A percentile compares a stretch with the other conserved stretches of the same genome.
phyloP scores from a whole-genome alignment of 176 grass and related monocot genomes.

The Carex myosuroides region DNA sequence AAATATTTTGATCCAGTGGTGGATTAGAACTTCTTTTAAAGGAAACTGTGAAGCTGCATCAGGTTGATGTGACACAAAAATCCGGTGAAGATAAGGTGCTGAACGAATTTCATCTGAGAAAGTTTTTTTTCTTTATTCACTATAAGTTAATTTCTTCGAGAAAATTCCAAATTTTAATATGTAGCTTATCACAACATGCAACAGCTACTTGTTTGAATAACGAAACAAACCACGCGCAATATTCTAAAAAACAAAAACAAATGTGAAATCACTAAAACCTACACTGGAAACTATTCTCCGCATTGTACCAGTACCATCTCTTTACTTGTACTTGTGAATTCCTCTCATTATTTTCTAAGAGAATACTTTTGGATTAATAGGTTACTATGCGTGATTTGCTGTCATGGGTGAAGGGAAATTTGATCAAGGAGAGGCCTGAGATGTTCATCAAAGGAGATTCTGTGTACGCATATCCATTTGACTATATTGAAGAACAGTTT shows the following conservation, averaged over 20 bases:
- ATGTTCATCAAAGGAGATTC: slow-evolving; percentile 89
- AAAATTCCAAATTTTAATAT: background rate
- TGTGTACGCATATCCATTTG: slow-evolving; percentile 50
- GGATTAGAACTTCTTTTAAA: slow-evolving; percentile 78
- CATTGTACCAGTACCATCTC: no score
- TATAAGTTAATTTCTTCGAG: background rate
- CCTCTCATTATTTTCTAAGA: background rate
- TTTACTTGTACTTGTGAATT: background rate
- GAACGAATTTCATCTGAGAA: background rate
- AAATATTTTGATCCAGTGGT: slow-evolving; percentile 45
- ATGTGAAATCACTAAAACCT: no score
- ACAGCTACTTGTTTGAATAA: no score
- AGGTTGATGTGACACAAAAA: slow-evolving; percentile 47
- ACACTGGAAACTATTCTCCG: no score
- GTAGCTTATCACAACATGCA: background rate
- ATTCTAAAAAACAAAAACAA: no score
- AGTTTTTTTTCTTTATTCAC: no score
- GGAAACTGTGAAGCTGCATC: slow-evolving; percentile 66
- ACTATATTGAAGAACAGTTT: background rate
- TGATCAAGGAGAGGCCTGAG: slow-evolving; percentile 92
- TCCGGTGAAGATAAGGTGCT: slow-evolving; percentile 39
- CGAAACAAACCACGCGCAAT: no score
- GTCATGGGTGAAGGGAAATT: slow-evolving; percentile 66
- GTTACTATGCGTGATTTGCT: slow-evolving; percentile 47
- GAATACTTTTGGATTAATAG: slow-evolving; percentile 8